A percentile compares a stretch with the other conserved stretches of the same genome.
These are phyloP conservation scores for Plectosphaerella plurivora DNA, from an alignment of 2,329 filamentous ascomycete species.

Conservation along the genomic window DNA sequence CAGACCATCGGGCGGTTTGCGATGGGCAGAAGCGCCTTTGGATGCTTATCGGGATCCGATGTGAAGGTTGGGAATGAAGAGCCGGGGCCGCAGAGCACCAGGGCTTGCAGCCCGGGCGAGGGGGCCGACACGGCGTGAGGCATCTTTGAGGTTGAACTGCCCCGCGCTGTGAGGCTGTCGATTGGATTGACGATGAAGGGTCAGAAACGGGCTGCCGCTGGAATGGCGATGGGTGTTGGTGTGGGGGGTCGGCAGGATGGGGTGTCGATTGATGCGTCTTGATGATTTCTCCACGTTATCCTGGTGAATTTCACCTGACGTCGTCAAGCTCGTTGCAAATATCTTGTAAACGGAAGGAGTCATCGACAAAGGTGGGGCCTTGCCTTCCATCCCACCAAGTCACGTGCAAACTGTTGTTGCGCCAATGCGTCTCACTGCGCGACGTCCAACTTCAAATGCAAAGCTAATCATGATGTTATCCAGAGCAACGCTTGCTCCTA, in stretches of 20 bases:
- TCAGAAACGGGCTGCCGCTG: too few relatives aligned
- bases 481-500: too few relatives aligned
- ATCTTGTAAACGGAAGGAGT: neutral
- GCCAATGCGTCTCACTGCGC: too few relatives aligned
- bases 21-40: conserved; percentile 77
- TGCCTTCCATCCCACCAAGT: neutral
- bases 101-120: conserved; percentile 72
- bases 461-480: conserved; percentile 1
- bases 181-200: too few relatives aligned
- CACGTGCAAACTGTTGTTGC: neutral
- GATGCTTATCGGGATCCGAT: conserved; percentile 72
- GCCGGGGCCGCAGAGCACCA: conserved; percentile 79
- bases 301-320: neutral
- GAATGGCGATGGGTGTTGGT: too few relatives aligned
- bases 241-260: too few relatives aligned
- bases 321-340: neutral
- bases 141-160: conserved; percentile 41
- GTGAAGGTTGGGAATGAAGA: conserved; percentile 81
- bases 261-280: too few relatives aligned
- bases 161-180: too few relatives aligned
- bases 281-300: neutral
- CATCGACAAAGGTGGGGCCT: neutral
- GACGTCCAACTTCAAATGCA: neutral
- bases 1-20: conserved; percentile 86
- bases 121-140: conserved; percentile 72